Evolutionary conservation across 257 asterid genomes (phyloP).

Genomic region (Parsonsia alboflavescens): DNA sequence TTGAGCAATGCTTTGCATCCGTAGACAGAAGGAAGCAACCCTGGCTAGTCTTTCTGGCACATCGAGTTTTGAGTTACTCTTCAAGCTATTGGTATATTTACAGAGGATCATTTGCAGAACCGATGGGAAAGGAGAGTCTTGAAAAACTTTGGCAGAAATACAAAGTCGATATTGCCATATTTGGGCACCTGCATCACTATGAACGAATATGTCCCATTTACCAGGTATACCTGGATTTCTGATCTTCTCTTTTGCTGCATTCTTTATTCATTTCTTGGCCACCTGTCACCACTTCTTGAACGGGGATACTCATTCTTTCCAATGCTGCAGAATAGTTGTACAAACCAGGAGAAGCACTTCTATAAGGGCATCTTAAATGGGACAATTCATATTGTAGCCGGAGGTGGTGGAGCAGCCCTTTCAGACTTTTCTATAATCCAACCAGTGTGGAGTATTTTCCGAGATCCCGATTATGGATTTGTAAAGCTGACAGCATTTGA

Average conservation of each 20-base stretch:
- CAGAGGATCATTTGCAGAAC: constrained; percentile 72
- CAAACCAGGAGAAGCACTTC: constrained; percentile 45
- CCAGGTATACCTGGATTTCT: constrained; percentile 38
- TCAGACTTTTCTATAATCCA: constrained; percentile 46
- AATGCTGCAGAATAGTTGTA: constrained; percentile 52
- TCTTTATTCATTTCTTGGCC: background rate
- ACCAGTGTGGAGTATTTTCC: constrained; percentile 64
- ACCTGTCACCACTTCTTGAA: background rate
- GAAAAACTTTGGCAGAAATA: constrained; percentile 87
- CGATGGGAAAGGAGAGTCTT: constrained; percentile 84
- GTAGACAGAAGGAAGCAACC: constrained; percentile 79
- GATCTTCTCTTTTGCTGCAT: no score
- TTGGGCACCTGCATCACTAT: constrained; percentile 63
- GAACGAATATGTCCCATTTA: constrained; percentile 76
- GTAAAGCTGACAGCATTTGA: constrained; percentile 77
- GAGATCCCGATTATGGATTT: constrained; percentile 64
- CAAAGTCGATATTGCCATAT: constrained; percentile 72
- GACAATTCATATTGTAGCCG: constrained; percentile 83
- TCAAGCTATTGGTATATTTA: constrained; percentile 43
- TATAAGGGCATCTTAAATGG: constrained; percentile 72
- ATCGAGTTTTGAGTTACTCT: constrained; percentile 80
- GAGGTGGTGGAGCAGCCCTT: constrained; percentile 86
- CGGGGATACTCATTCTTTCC: background rate
- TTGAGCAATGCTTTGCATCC: constrained; percentile 71
- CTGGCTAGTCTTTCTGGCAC: constrained; percentile 78